Base-by-base conservation (phyloP, 345 rosid genomes). In the Dimocarpus longan region DNA sequence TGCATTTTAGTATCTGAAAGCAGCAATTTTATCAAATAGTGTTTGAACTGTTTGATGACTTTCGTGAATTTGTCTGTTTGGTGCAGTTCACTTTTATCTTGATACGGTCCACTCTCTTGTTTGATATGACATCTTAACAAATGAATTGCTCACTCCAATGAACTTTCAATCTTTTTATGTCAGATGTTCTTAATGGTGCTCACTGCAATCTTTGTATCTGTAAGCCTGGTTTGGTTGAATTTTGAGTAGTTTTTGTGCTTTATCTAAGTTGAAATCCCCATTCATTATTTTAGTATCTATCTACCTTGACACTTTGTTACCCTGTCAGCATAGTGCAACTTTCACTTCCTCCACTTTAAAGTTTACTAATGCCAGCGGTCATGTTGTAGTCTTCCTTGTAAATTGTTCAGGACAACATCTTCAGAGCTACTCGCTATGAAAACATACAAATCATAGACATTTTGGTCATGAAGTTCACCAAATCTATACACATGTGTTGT, bases 161-260 rank as follows among this genome's bases (percentile, higher is more conserved):
- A 15, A 5, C 8, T 71, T 18, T 71, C 64, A 59, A 9, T 59
- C 22, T 19, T 19, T 24, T 8, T 24, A 8, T 10, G 66, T 56
- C 22, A 65, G n/a, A n/a, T 9, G 32, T 57, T 37, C 48, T 57
- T 43, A 73, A 59, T 5, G 22, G 22, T 39, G 5, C 21, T n/a
- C 64, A 59, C 22, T 21, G 11, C 64, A 59, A 21, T 19, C 10
- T 40, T 59, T 39, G n/a, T 26, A 18, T 52, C 8, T 62, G 16
- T 42, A 21, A 24, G 39, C 12, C 68, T 74, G 68, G 69, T 73
- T 74, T 62, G 68, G 24, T 48, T 70, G 28, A 70, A 2, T 70
- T 40, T 67, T 43, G 44, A 43, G 48, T 40, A 28, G 70, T 62
- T 24, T 10, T 21, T 26, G 46, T 63, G 71, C 64, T 76, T 46